These are phyloP conservation scores for Alternaria sp. DNA, from an alignment of 2,329 filamentous ascomycete genomes.

Conservation along the genomic window DNA sequence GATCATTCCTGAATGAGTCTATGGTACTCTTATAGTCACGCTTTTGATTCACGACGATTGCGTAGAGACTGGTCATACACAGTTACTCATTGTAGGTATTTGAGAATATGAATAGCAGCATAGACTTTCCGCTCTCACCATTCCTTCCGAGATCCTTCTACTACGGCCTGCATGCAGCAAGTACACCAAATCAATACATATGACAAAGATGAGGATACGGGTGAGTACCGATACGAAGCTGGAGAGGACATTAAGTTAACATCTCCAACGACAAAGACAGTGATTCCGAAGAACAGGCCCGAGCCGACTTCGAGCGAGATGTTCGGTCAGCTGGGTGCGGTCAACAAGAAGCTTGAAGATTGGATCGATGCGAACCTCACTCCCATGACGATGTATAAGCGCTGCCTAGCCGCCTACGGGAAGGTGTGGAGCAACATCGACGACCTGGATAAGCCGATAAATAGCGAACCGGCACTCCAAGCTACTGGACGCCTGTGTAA, in stretches of 20 bases:
- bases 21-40: not conserved
- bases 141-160: slow-evolving; percentile 1
- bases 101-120: not conserved
- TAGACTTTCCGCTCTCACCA: slow-evolving; percentile 5
- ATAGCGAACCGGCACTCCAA: not conserved
- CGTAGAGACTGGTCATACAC: not conserved
- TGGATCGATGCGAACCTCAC: too few relatives aligned
- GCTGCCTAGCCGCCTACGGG: not conserved
- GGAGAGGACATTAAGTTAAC: not conserved
- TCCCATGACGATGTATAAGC: not conserved
- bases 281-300: not conserved
- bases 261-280: not conserved
- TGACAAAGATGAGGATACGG: too few relatives aligned
- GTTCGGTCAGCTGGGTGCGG: too few relatives aligned
- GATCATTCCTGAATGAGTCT: too few relatives aligned
- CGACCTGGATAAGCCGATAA: not conserved
- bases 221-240: not conserved
- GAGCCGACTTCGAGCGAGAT: not conserved
- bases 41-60: not conserved
- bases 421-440: not conserved
- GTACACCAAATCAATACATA: not conserved
- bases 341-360: too few relatives aligned
- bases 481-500: not conserved
- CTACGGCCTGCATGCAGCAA: too few relatives aligned
- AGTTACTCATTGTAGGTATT: not conserved